Conservation (phyloP, 495 filamentous ascomycete species). For the Lasiosphaeriaceae sp. region DNA sequence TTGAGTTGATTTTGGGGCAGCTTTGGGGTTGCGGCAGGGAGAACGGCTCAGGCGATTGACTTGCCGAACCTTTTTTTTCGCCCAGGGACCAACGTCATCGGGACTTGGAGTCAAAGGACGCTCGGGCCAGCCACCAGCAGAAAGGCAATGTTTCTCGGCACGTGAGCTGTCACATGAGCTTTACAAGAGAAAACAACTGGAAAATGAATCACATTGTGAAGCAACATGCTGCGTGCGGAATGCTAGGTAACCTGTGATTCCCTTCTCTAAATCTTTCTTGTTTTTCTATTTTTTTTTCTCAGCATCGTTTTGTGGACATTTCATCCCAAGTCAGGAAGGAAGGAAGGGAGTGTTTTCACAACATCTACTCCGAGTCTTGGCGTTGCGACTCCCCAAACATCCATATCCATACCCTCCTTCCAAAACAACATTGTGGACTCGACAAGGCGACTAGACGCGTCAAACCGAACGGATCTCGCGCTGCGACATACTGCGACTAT, state of each 20-base stretch:
- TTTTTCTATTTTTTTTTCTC: too few relatives aligned
- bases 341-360: too few relatives aligned
- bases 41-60: background rate
- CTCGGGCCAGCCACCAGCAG: background rate
- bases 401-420: background rate
- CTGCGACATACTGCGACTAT: slow-evolving; percentile 9
- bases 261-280: too few relatives aligned
- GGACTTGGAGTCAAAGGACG: background rate
- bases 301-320: too few relatives aligned
- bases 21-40: background rate
- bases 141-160: background rate
- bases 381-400: too few relatives aligned
- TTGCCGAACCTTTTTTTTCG: slow-evolving; percentile 10
- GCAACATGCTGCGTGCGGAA: background rate
- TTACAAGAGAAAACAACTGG: background rate
- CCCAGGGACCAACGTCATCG: slow-evolving; percentile 10
- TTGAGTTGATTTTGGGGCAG: slow-evolving; percentile 5
- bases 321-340: too few relatives aligned
- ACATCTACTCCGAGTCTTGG: too few relatives aligned
- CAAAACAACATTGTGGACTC: slow-evolving; percentile 2
- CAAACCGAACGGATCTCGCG: slow-evolving; percentile 1
- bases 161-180: background rate
- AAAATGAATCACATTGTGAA: background rate
- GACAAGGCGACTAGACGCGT: slow-evolving; percentile 20
- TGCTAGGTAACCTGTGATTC: background rate